These are phyloP conservation scores for Sphaerulina vaccinii DNA, from an alignment of 2,329 filamentous ascomycete genomes.

Conservation along the genomic window DNA sequence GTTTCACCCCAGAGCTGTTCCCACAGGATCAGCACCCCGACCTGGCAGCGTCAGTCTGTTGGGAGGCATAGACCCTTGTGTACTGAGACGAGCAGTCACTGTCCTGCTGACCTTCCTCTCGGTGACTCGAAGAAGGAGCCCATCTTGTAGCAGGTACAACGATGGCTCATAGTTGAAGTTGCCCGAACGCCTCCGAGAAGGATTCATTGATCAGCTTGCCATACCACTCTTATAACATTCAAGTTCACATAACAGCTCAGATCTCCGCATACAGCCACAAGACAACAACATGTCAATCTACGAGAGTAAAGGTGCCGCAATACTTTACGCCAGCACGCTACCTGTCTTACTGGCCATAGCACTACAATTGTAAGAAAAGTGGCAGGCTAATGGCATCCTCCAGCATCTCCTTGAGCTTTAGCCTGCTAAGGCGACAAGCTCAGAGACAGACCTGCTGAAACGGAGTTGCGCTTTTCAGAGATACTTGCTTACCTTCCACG, in stretches of 20 bases:
- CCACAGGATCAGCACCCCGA: no score
- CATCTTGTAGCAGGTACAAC: not conserved
- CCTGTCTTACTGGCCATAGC: not conserved
- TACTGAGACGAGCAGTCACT: not conserved
- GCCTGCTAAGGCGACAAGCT: no score
- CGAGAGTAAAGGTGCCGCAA: constrained; percentile 4
- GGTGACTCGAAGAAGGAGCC: not conserved
- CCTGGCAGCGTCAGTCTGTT: no score
- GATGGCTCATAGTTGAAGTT: not conserved
- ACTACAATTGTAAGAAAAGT: not conserved
- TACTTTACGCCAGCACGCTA: not conserved
- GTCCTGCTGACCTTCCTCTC: not conserved
- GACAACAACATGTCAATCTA: constrained; percentile 1
- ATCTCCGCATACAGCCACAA: no score
- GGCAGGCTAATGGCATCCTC: no score
- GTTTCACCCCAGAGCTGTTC: no score
- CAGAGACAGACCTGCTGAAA: no score
- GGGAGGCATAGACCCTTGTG: not conserved
- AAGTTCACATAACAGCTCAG: no score
- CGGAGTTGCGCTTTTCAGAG: no score
- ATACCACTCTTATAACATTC: no score
- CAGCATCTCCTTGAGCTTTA: no score
- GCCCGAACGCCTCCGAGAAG: not conserved
- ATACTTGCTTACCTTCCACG: no score
- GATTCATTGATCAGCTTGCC: not conserved